Evolutionary conservation across 768 basidiomycete species (phyloP), one percentile per base, ranked within the genome.

Genomic region (Rossbeevera mucosa): DNA sequence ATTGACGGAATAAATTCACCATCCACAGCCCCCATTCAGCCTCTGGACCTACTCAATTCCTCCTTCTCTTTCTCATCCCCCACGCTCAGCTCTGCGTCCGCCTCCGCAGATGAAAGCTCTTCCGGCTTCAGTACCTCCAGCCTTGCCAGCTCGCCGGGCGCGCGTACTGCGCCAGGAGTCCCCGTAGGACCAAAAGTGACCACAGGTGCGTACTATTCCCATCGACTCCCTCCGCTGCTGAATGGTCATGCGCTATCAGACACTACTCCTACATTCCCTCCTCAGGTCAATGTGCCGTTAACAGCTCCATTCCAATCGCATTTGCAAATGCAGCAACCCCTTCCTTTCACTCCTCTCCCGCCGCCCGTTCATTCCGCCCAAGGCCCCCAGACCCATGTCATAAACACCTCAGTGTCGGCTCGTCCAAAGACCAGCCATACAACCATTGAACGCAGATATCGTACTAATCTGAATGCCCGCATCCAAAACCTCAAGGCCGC

Each of bases 381-480:
- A 4, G 64, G 57, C 18, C 52, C 62, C 16, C 64, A 64, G 26
- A 64, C 60, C 2, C 64, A 59, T 24, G 42, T 58, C 42, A 63
- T 59, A 48, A 58, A 52, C 52, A 51, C 57, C 38, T 22, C 55
- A 21, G 42, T 55, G 18, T 59, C 51, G 12, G 61, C 25, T 30
- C 66, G 53, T 50, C 68, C 57, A n/a, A 93, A 92, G 71, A 92
- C 91, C 0, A 87, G 86, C 59, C 91, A 93, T 64, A 93, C 91
- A 4, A 91, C 90, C 20, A 92, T 93, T 54, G 91, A 93, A 69
- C 80, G 91, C 9, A 80, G 91, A 38, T 93, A 93, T 67, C 85
- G 91, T 51, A 92, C 91, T 1, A 93, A 93, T 64, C 76, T 93
- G 42, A 93, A 93, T 59, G 86, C 89, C 0, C 85, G 91, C 45